Evolutionary conservation across 805 yeast species (phyloP), one percentile per base, ranked within the genome.

Genomic region (Candida hungchunana): DNA sequence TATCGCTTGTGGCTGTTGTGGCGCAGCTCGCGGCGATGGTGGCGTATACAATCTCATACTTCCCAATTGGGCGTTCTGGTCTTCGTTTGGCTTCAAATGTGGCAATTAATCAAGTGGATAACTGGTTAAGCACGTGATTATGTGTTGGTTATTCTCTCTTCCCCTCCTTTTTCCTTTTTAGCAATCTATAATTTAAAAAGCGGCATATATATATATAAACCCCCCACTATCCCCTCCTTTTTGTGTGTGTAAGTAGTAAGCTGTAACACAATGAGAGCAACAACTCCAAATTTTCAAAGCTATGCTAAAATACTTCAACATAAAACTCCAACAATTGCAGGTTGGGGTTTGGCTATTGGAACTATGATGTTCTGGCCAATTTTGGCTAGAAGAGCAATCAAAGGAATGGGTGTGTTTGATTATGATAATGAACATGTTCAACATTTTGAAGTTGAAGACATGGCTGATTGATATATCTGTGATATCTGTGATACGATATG

Each of bases 41-140:
- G 4, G 41, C 34, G 8, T 47, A 47, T 33, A 44, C 47, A 1
- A 30, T 47, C 5, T 44, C 48, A 26, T 44, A 47, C 33, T 44
- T 47, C 41, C 51, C 51, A 14, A 27, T 40, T 34, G 51, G 51
- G 7, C 38, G 45, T 27, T 33, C 41, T 2, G 49, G 51, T 1
- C 20, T 47, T 9, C 40, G 38, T 25, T 11, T 47, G 18, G 48
- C 48, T 7, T 41, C 47, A 12, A 41, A 39, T 17, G 36, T 36
- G 18, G 51, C 51, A 4, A 24, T 36, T 10, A 32, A 20, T 2
- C 51, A 47, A 20, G 51, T 37, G 16, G 47, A 46, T 18, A 36
- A 26, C 29, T 47, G 51, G 51, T 26, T 47, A 9, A 44, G 27
- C 26, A 36, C 47, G 5, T 46, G 34, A 37, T 21, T 21, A 21